phyloP scores from a whole-genome alignment of 495 filamentous ascomycete species.

The Neurospora sp. region DNA sequence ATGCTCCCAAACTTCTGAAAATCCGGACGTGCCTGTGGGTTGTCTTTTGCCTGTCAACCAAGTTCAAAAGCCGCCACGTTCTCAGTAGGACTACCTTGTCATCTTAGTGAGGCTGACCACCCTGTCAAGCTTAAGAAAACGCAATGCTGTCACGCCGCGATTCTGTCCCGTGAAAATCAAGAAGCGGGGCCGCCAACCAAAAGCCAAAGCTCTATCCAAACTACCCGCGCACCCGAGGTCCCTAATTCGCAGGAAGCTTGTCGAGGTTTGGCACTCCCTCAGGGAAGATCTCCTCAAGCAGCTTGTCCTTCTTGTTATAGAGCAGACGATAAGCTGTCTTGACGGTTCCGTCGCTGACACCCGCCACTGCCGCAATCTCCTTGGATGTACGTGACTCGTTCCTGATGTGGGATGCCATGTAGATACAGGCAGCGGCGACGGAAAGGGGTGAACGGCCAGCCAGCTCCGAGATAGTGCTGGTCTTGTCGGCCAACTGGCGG shows the following conservation, averaged over 20 bases:
- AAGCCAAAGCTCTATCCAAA: background rate
- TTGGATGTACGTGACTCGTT: conserved; percentile 68
- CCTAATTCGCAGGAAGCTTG: conserved; percentile 48
- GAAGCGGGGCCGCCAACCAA: background rate
- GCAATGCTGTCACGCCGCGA: background rate
- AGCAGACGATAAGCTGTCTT: conserved; percentile 88
- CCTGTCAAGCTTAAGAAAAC: background rate
- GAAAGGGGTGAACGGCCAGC: conserved; percentile 92
- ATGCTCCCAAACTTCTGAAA: background rate
- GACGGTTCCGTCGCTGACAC: conserved; percentile 93
- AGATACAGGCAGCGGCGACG: conserved; percentile 89
- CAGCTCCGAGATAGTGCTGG: conserved; percentile 61
- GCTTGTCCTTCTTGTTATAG: conserved; percentile 56
- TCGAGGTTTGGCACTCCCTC: conserved; percentile 58
- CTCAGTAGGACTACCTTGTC: background rate
- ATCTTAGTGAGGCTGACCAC: background rate
- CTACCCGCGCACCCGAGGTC: background rate
- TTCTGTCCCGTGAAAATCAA: background rate
- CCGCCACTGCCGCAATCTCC: conserved; percentile 69
- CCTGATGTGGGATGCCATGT: conserved; percentile 81
- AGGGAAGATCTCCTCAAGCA: conserved; percentile 64
- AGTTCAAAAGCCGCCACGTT: background rate
- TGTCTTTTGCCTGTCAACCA: background rate
- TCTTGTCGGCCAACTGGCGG: conserved; percentile 60
- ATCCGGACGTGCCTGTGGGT: background rate